Evolutionary conservation across 257 asterid genomes (phyloP).

Genomic region (Lantana camara): DNA sequence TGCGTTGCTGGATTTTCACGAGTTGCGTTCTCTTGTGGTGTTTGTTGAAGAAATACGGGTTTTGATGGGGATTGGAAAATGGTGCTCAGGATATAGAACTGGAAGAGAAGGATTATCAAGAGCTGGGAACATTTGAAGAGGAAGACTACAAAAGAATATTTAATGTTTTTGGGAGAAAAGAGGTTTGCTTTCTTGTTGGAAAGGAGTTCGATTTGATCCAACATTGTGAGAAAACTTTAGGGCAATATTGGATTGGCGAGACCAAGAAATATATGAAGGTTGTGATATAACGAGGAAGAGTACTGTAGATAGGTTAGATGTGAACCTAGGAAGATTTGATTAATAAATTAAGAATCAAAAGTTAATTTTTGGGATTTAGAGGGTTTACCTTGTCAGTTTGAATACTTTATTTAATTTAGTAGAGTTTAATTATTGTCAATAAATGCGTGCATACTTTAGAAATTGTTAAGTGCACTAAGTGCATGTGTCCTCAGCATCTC

Average conservation of each 20-base stretch:
- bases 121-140: constrained; percentile 23
- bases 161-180: constrained; percentile 1
- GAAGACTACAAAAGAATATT: background rate
- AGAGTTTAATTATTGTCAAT: no score
- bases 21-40: background rate
- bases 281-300: background rate
- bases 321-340: no score
- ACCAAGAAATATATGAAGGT: background rate
- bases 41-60: background rate
- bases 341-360: no score
- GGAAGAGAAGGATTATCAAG: constrained; percentile 25
- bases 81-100: constrained; percentile 12
- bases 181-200: constrained; percentile 16
- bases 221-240: background rate
- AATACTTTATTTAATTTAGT: no score
- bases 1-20: background rate
- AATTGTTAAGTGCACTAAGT: background rate
- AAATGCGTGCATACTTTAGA: no score
- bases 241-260: background rate
- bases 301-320: no score
- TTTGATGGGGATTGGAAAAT: constrained; percentile 12
- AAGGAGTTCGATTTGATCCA: constrained; percentile 8
- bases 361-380: no score
- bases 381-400: no score
- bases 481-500: background rate